Evolutionary conservation across 495 filamentous ascomycete genomes (phyloP).

Genomic region (Penicilliopsis zonata): DNA sequence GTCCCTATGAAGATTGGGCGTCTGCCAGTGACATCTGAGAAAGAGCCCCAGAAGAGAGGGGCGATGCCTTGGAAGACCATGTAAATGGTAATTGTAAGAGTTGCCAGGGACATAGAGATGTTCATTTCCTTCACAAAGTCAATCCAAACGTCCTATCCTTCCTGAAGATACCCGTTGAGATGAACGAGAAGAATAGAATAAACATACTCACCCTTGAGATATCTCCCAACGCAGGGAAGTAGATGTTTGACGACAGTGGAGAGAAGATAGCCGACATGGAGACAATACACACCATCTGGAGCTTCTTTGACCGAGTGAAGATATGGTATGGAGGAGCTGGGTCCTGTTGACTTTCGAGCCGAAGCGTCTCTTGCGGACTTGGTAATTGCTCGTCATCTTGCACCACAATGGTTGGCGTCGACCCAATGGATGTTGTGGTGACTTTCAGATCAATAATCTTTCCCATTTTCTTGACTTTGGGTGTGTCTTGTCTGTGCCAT

Average conservation of each 20-base stretch:
- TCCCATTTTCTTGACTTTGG: not conserved
- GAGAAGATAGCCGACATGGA: conserved; percentile 39
- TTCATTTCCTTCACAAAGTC: conserved; percentile 18
- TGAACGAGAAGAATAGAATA: not conserved
- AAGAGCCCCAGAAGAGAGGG: conserved; percentile 30
- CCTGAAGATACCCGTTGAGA: too few relatives aligned
- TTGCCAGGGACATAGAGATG: conserved; percentile 20
- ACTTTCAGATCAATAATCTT: not conserved
- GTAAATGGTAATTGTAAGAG: conserved; percentile 28
- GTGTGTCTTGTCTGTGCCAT: too few relatives aligned
- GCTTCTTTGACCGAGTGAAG: conserved; percentile 2
- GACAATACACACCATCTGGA: conserved; percentile 33
- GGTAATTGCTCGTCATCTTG: conserved; percentile 1
- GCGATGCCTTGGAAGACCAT: conserved; percentile 37
- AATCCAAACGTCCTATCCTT: too few relatives aligned
- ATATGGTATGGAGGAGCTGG: conserved; percentile 3
- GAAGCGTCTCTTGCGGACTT: not conserved
- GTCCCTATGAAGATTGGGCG: conserved; percentile 27
- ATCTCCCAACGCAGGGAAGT: conserved; percentile 54
- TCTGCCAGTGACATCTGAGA: conserved; percentile 29
- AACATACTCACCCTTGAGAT: conserved; percentile 16
- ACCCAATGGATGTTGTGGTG: not conserved
- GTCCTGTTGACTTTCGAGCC: conserved; percentile 1
- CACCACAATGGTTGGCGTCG: not conserved
- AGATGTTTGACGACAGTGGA: conserved; percentile 66